Base-by-base conservation (phyloP, 2,329 filamentous ascomycete species). In the Amauroascus niger region DNA sequence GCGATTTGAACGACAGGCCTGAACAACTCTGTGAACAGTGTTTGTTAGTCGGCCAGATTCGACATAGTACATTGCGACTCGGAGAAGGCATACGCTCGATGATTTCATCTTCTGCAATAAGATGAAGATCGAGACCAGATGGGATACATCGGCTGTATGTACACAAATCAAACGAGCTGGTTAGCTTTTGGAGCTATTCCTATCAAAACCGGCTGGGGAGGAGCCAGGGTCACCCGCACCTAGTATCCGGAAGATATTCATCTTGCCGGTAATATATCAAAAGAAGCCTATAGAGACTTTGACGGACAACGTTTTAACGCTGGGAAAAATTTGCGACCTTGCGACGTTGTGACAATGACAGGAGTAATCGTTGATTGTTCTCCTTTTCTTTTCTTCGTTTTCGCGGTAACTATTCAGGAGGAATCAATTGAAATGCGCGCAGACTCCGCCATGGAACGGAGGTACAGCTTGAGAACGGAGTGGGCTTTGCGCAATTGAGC, bases 1-100 rank as follows among this genome's bases (percentile, higher is more conserved):
- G 93, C 58, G 91, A 96, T 71, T 98, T 98, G 80, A 98, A 97
- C 14, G 93, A 98, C 72, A 98, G 91, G 63, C 93, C 93, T 40
- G 91, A 85, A 70, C 90, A 95, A 77, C 90, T 96, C 91, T 96
- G 68, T n/a, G 53, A 46, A 13, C 8, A 20, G 41, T 2, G 13
- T 16, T 3, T 20, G 35, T 50, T 51, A 47, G 44, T 41, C 8
- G 37, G 35, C 13, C 18, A 26, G 18, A 30, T 11, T 4, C 37
- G n/a, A 41, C 35, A 33, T 47, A 46, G 13, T 20, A 13, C 22
- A 14, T 45, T 40, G 28, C 18, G 32, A 49, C 40, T 16, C 8
- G 6, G 16, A 28, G 32, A 16, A 46, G 33, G 44, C 83, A 58
- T 77, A 96, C 91, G 68, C 88, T 95, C 44, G 93, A 84, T 67